phyloP scores from a whole-genome alignment of 140 eudicot species.

The Cichorium intybus region DNA sequence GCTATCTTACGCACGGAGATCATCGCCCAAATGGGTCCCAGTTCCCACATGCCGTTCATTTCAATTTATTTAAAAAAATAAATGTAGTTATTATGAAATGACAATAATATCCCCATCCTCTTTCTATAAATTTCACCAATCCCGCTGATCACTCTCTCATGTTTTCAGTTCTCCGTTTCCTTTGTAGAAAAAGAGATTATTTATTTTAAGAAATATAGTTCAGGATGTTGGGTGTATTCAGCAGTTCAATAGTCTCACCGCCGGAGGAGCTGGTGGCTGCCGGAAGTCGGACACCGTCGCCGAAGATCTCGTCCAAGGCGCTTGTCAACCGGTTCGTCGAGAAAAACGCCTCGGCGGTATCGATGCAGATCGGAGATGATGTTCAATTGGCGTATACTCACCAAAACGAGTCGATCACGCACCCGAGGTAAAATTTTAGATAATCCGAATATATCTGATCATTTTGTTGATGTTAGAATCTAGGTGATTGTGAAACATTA shows the following conservation, averaged over 20 bases:
- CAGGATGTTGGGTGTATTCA: slow-evolving; percentile 79
- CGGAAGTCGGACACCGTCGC: slow-evolving; percentile 98
- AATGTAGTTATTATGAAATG: background rate
- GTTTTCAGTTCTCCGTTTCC: slow-evolving; percentile 14
- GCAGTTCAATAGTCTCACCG: slow-evolving; percentile 80
- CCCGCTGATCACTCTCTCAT: slow-evolving; percentile 37
- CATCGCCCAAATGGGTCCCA: slow-evolving; percentile 39
- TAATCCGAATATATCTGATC: background rate
- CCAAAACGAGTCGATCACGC: slow-evolving; percentile 61
- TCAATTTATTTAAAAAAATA: background rate
- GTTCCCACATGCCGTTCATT: slow-evolving; percentile 2
- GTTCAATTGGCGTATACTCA: slow-evolving; percentile 86
- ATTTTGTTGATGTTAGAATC: slow-evolving; percentile 10
- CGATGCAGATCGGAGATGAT: slow-evolving; percentile 71
- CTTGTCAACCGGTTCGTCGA: slow-evolving; percentile 63
- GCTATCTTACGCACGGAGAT: slow-evolving; percentile 36
- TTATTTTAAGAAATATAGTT: background rate
- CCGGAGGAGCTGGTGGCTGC: slow-evolving; percentile 99
- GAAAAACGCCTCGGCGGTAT: slow-evolving; percentile 68
- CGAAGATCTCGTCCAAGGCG: slow-evolving; percentile 67
- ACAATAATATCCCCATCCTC: slow-evolving; percentile 30
- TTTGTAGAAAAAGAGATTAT: background rate
- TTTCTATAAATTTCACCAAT: slow-evolving; percentile 33
- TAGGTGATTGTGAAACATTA: background rate
- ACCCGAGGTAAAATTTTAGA: slow-evolving; percentile 58